These are phyloP conservation scores for Aspergillus bombycis DNA, from an alignment of 2,329 filamentous ascomycete species.

Conservation along the genomic window DNA sequence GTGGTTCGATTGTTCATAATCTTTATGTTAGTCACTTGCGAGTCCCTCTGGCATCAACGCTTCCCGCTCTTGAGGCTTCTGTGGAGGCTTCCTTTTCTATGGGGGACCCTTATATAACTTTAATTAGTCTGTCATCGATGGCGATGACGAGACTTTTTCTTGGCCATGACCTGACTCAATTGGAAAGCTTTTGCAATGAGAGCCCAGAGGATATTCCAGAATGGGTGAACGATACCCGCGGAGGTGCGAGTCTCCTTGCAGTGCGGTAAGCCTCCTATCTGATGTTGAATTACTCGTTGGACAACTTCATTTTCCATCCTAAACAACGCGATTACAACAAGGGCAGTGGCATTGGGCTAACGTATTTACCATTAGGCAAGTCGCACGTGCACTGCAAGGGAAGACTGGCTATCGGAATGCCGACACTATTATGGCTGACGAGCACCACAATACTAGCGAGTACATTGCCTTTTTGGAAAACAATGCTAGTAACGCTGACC, in stretches of 20 bases:
- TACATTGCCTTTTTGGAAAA: slow-evolving; percentile 54
- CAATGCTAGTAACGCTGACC: slow-evolving; percentile 52
- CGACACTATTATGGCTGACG: slow-evolving; percentile 56
- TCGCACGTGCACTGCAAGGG: slow-evolving; percentile 61
- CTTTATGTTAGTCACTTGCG: slow-evolving; percentile 65
- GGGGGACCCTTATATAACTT: slow-evolving; percentile 61
- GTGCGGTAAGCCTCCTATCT: slow-evolving; percentile 40
- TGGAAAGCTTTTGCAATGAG: slow-evolving; percentile 61
- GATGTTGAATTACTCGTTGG: not conserved
- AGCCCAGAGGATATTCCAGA: slow-evolving; percentile 60
- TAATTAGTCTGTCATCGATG: slow-evolving; percentile 63
- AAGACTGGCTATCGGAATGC: slow-evolving; percentile 57
- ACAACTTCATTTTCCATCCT: not conserved
- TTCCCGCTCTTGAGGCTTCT: slow-evolving; percentile 57
- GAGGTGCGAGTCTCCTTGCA: slow-evolving; percentile 59
- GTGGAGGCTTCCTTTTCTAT: slow-evolving; percentile 60
- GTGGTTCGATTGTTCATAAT: slow-evolving; percentile 60
- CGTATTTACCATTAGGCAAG: slow-evolving; percentile 46
- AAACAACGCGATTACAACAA: not conserved
- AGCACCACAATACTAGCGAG: slow-evolving; percentile 53
- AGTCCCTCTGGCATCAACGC: slow-evolving; percentile 54
- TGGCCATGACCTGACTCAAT: slow-evolving; percentile 60
- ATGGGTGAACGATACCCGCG: slow-evolving; percentile 61
- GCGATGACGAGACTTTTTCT: slow-evolving; percentile 60
- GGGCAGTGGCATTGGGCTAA: slow-evolving; percentile 5